A percentile compares a stretch with the other conserved stretches of the same genome.
Conservation (phyloP, 2,329 filamentous ascomycete genomes). For the Onygenales sp. region DNA sequence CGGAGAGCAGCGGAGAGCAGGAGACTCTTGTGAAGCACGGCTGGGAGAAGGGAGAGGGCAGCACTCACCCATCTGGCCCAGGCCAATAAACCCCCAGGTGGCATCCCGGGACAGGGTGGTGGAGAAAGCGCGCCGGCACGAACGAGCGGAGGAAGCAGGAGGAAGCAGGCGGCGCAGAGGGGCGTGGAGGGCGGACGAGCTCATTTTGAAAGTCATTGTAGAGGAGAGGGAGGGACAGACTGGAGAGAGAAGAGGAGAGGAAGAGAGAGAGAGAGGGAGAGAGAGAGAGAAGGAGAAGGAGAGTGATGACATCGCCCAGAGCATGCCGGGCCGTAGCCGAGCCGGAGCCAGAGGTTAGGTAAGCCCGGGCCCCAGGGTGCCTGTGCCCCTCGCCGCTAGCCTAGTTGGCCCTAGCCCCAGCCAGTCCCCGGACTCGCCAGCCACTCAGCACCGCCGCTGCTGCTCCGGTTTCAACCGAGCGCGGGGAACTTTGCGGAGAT, state of each 20-base stretch:
- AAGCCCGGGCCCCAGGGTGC: neutral
- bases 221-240: neutral
- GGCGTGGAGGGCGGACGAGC: neutral
- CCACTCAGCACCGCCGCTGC: neutral
- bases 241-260: neutral
- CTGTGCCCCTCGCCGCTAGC: too few species aligned
- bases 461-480: conserved; percentile 1
- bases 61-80: conserved; percentile 51
- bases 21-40: neutral
- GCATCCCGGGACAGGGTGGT: conserved; percentile 35
- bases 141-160: neutral
- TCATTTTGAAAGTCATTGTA: neutral
- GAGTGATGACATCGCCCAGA: neutral
- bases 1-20: neutral
- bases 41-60: neutral
- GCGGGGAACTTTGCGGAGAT: neutral
- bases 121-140: conserved; percentile 34
- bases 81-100: conserved; percentile 51
- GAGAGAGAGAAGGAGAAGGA: neutral
- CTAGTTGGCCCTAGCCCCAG: neutral
- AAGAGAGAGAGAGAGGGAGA: neutral
- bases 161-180: conserved; percentile 7
- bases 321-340: too few species aligned
- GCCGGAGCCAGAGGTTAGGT: neutral
- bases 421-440: neutral